phyloP scores from a whole-genome alignment of 2,329 filamentous ascomycete species.

The Calycina marina region DNA sequence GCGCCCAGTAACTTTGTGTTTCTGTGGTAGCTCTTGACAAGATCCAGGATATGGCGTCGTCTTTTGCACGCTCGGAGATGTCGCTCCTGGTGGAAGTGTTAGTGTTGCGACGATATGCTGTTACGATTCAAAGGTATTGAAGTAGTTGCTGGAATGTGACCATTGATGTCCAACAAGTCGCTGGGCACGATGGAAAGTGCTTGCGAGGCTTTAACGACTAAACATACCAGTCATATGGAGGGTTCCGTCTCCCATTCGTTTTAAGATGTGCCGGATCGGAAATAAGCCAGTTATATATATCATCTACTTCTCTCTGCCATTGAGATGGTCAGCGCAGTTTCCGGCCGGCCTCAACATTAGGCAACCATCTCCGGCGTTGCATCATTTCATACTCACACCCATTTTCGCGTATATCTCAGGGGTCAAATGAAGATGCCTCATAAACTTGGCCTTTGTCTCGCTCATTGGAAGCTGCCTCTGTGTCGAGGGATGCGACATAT shows the following conservation, averaged over 20 bases:
- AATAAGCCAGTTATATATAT: slow-evolving; percentile 20
- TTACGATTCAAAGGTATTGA: too few species aligned
- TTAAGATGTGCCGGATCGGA: slow-evolving; percentile 18
- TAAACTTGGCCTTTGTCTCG: slow-evolving; percentile 20
- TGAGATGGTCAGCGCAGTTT: slow-evolving; percentile 12
- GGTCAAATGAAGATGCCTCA: slow-evolving; percentile 17
- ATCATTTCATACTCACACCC: slow-evolving; percentile 17
- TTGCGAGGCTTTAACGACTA: too few species aligned
- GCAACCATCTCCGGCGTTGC: neutral
- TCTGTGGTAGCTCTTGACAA: slow-evolving; percentile 10
- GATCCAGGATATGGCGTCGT: slow-evolving; percentile 19
- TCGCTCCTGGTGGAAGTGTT: too few species aligned
- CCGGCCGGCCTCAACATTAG: slow-evolving; percentile 1
- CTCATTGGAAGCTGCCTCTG: slow-evolving; percentile 19
- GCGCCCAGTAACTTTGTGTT: slow-evolving; percentile 19
- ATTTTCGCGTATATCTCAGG: slow-evolving; percentile 17
- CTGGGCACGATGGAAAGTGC: too few species aligned
- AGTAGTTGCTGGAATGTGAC: too few species aligned
- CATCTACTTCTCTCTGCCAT: slow-evolving; percentile 20
- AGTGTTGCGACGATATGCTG: too few species aligned
- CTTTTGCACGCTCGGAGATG: slow-evolving; percentile 20
- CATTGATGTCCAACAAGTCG: too few species aligned
- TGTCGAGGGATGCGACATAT: too few species aligned
- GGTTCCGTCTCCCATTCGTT: slow-evolving; percentile 18
- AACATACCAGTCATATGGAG: slow-evolving; percentile 22